Conservation (phyloP, 2,329 filamentous ascomycete species). For the Sphaerostilbella broomeana region DNA sequence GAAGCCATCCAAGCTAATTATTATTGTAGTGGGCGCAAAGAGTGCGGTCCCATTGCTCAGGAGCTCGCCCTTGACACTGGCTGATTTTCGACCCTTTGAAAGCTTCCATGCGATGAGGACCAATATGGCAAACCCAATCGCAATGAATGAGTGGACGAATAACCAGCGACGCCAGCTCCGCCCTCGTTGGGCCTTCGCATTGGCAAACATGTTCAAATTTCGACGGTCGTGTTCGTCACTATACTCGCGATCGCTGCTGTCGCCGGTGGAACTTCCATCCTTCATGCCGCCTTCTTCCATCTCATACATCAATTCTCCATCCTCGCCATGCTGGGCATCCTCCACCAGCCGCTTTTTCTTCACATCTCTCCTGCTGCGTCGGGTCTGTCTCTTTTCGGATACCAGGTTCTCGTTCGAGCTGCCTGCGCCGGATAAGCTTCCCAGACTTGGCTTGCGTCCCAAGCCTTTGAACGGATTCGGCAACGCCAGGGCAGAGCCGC, state of each 20-base stretch:
- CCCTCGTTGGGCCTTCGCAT: constrained; percentile 42
- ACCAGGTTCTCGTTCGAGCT: constrained; percentile 44
- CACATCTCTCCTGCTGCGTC: constrained; percentile 44
- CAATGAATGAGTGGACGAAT: constrained; percentile 46
- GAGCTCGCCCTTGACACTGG: constrained; percentile 26
- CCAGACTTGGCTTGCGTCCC: constrained; percentile 30
- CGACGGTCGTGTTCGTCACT: constrained; percentile 53
- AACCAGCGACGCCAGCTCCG: constrained; percentile 49
- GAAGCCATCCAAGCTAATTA: constrained; percentile 93
- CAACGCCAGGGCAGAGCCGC: constrained; percentile 43
- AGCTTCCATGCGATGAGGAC: constrained; percentile 54
- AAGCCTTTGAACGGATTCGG: constrained; percentile 45
- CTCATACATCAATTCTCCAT: constrained; percentile 77
- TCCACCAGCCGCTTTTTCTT: constrained; percentile 48
- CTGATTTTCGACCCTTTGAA: constrained; percentile 39
- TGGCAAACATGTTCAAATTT: constrained; percentile 42
- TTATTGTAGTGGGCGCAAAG: constrained; percentile 85
- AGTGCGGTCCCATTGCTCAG: constrained; percentile 78
- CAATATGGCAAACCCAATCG: constrained; percentile 49
- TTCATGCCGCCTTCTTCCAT: constrained; percentile 76
- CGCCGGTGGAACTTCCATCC: constrained; percentile 57
- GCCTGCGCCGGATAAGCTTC: constrained; percentile 29
- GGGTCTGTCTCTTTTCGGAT: constrained; percentile 42
- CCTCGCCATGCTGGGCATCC: constrained; percentile 55
- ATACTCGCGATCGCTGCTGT: constrained; percentile 55